phyloP scores from a whole-genome alignment of 78 protist species.

The Dictyostelium purpureum region DNA sequence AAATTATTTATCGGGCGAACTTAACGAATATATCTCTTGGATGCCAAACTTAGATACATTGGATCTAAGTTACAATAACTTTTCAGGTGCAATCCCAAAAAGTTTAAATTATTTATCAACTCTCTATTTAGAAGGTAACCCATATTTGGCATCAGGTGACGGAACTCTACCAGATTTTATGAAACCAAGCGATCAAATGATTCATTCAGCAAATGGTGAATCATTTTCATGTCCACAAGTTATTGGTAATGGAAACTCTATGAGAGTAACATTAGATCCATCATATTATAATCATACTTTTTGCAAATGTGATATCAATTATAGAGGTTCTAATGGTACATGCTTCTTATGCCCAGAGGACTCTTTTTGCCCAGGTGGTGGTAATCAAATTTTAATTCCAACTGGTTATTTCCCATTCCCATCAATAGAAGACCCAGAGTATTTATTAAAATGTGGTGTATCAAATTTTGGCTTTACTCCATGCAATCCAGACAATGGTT shows the following conservation, averaged over 20 bases:
- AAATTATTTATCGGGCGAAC: slow-evolving; percentile 11
- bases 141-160: background rate
- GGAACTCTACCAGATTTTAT: slow-evolving; percentile 45
- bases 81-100: slow-evolving; percentile 37
- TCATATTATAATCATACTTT: slow-evolving; percentile 15
- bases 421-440: background rate
- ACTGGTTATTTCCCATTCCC: slow-evolving; percentile 56
- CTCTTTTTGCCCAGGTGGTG: slow-evolving; percentile 37
- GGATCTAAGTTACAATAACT: slow-evolving; percentile 44
- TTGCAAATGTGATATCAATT: slow-evolving; percentile 33
- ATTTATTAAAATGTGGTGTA: slow-evolving; percentile 3
- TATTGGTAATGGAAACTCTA: slow-evolving; percentile 25
- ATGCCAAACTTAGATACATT: slow-evolving; percentile 38
- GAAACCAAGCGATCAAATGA: background rate
- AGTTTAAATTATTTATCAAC: slow-evolving; percentile 16
- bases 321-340: slow-evolving; percentile 40
- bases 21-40: slow-evolving; percentile 43
- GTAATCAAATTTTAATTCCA: slow-evolving; percentile 32
- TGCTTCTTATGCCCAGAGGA: slow-evolving; percentile 37
- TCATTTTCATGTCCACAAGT: slow-evolving; percentile 51
- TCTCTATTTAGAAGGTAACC: slow-evolving; percentile 22
- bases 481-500: slow-evolving; percentile 29
- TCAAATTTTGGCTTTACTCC: slow-evolving; percentile 51
- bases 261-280: slow-evolving; percentile 38
- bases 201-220: slow-evolving; percentile 4